Evolutionary conservation across 2,329 filamentous ascomycete species (phyloP), one percentile per base, ranked within the genome.

Genomic region (Plenodomus biglobosus): DNA sequence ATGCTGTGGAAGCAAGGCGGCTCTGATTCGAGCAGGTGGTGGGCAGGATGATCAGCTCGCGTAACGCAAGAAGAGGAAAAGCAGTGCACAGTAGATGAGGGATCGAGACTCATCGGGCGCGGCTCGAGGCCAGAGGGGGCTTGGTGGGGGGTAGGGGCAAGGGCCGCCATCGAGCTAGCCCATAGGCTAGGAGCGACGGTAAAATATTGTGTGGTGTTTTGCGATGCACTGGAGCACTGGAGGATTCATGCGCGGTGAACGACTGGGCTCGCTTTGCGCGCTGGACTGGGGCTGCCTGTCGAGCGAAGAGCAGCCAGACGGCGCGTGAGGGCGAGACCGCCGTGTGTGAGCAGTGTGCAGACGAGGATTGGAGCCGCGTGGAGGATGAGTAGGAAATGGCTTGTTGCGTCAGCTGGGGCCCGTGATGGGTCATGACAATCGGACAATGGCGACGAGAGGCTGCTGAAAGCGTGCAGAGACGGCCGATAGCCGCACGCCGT

Each of bases 1-100:
- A 38, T 48, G 47, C 40, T 34, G 52, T 58, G 49, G 44, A 38
- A 43, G 35, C 42, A 38, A 35, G 50, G 42, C 46, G 50, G 50
- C 39, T 30, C 46, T 38, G 42, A 42, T 30, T 50, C 27, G 39
- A 43, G 42, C 21, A 43, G 24, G 37, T 37, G 37, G 36, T 32
- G 40, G 19, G 43, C 46, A 41, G 50, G 38, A 38, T 40, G 47
- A 42, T 21, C n/a, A 38, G 40, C 16, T 19, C 21, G 37, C n/a
- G 8, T 30, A 15, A 7, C 22, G 17, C 49, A 38, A 45, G 17
- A 21, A 32, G 21, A 27, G 22, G 41, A 18, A 30, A 30, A 41
- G 46, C 38, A 34, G 27, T 18, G 42, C 22, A 37, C 18, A 30
- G 11, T 21, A 38, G 40, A 20, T n/a, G 17, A 37, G 37, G 41